phyloP scores from a whole-genome alignment of 345 rosid genomes.

The Sonneratia alba region DNA sequence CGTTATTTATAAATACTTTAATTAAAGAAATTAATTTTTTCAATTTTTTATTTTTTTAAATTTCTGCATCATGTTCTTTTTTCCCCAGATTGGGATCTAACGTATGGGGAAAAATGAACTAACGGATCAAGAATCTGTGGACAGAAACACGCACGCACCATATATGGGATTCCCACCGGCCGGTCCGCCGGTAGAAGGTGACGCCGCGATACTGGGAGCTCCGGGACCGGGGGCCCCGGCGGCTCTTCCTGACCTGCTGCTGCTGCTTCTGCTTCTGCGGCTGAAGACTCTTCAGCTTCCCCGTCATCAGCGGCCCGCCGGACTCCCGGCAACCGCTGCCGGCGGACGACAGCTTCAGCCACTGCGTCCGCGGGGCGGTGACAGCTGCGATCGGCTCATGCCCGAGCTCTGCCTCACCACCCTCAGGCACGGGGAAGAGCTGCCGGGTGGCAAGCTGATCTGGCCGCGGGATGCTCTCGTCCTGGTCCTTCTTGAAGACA shows the following conservation, averaged over 20 bases:
- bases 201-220: constrained; percentile 98
- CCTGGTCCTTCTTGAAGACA: constrained; percentile 24
- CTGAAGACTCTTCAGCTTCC: constrained; percentile 26
- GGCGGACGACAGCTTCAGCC: constrained; percentile 39
- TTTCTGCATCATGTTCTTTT: too few species aligned
- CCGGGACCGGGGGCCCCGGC: constrained; percentile 91
- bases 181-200: constrained; percentile 93
- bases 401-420: constrained; percentile 14
- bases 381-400: background rate
- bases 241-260: constrained; percentile 42
- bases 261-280: constrained; percentile 17
- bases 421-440: constrained; percentile 32
- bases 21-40: too few species aligned
- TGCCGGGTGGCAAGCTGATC: constrained; percentile 22
- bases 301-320: background rate
- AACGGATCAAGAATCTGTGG: background rate
- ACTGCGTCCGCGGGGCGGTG: constrained; percentile 19
- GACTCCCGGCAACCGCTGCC: constrained; percentile 13
- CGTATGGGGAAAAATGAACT: background rate
- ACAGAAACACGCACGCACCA: constrained; percentile 36
- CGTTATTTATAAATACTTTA: too few species aligned
- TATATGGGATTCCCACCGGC: constrained; percentile 99
- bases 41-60: background rate
- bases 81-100: too few species aligned
- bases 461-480: constrained; percentile 14